Percentiles rank a stretch among this genome's conserved stretches.
Conservation (phyloP, 495 filamentous ascomycete species). For the Hypoxylon fuscum region DNA sequence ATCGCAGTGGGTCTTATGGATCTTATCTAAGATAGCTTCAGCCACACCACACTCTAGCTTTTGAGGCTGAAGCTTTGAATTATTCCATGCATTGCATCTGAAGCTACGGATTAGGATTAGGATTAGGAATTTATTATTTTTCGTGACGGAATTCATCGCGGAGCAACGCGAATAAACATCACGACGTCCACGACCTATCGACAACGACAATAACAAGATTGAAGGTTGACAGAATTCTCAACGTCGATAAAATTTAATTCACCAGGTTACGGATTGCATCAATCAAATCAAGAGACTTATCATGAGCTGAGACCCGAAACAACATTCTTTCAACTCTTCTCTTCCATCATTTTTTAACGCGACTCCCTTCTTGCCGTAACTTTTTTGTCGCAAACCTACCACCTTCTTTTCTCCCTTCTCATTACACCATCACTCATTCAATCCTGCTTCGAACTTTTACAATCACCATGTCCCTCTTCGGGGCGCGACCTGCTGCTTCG, state of each 20-base stretch:
- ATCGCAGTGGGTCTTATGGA: background rate
- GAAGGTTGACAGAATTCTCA: background rate
- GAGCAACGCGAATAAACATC: constrained; percentile 17
- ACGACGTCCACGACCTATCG: background rate
- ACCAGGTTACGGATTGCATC: no score
- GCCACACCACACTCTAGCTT: constrained; percentile 24
- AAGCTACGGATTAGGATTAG: constrained; percentile 16
- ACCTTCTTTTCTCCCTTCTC: background rate
- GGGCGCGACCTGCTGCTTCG: constrained; percentile 39
- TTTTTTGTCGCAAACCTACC: constrained; percentile 15
- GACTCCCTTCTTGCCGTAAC: constrained; percentile 9
- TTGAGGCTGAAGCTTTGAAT: constrained; percentile 19
- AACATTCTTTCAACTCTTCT: constrained; percentile 22
- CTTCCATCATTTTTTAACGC: constrained; percentile 19
- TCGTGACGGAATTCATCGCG: constrained; percentile 30
- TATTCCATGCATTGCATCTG: no score
- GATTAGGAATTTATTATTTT: constrained; percentile 18
- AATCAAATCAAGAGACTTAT: no score
- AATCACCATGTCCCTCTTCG: constrained; percentile 38
- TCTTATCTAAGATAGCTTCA: no score
- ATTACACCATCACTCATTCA: background rate
- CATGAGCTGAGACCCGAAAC: constrained; percentile 28
- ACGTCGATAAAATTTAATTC: no score
- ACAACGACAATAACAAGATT: background rate
- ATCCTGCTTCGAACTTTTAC: background rate